Percentiles rank a stretch among this genome's conserved stretches.
phyloP scores from a whole-genome alignment of 352 stramenopile species.

The Phytophthora agathidicida region DNA sequence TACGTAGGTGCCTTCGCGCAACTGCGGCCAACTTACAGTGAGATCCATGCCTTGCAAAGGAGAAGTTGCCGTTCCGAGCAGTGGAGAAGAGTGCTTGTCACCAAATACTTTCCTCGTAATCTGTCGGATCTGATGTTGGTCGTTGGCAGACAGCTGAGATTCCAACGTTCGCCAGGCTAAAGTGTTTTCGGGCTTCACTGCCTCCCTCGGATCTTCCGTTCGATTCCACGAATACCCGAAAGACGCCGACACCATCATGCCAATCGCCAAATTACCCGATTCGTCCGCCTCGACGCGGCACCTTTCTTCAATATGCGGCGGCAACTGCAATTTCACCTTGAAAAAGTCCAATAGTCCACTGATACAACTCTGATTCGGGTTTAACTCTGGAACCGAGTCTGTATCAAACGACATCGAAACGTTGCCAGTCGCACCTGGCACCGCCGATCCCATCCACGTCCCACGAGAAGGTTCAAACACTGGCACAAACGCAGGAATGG shows the following conservation, averaged over 20 bases:
- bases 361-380: slow-evolving; percentile 78
- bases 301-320: slow-evolving; percentile 62
- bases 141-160: slow-evolving; percentile 15
- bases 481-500: slow-evolving; percentile 77
- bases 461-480: slow-evolving; percentile 59
- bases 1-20: slow-evolving; percentile 83
- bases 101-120: slow-evolving; percentile 50
- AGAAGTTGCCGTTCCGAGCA: slow-evolving; percentile 41
- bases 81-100: slow-evolving; percentile 24
- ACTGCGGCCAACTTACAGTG: slow-evolving; percentile 65
- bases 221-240: slow-evolving; percentile 68
- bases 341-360: slow-evolving; percentile 84
- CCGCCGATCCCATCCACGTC: slow-evolving; percentile 68
- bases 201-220: slow-evolving; percentile 52
- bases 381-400: slow-evolving; percentile 70
- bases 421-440: slow-evolving; percentile 74
- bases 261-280: slow-evolving; percentile 44
- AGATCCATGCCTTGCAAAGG: slow-evolving; percentile 66
- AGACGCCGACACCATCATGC: slow-evolving; percentile 71
- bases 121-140: slow-evolving; percentile 26
- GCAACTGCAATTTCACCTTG: slow-evolving; percentile 78
- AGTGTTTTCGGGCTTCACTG: slow-evolving; percentile 12
- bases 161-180: slow-evolving; percentile 34
- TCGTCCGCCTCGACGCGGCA: slow-evolving; percentile 52
- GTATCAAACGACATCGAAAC: slow-evolving; percentile 83